A percentile compares a stretch with the other conserved stretches of the same genome.
These are phyloP conservation scores for Blastobotrys apis DNA, from an alignment of 1,139 yeast species.

Conservation along the genomic window DNA sequence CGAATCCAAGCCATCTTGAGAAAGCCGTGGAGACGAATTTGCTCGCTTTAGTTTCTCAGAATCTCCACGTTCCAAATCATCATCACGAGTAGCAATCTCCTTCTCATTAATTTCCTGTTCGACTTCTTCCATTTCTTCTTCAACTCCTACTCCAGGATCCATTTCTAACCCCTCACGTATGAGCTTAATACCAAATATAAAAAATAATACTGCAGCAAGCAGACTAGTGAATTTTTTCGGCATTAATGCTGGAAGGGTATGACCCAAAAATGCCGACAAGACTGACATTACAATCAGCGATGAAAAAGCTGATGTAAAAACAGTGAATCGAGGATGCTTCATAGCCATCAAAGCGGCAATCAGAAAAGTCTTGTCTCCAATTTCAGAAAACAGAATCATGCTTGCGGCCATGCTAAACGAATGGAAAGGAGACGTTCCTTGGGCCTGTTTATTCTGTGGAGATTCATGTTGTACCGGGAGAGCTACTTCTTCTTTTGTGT, in stretches of 20 bases:
- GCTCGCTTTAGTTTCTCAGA: slow-evolving; percentile 28
- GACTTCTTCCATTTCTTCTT: slow-evolving; percentile 93
- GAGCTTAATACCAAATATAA: slow-evolving; percentile 77
- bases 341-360: slow-evolving; percentile 98
- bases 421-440: slow-evolving; percentile 21
- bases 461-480: neutral
- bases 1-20: slow-evolving; percentile 32
- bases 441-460: neutral
- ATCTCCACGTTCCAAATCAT: slow-evolving; percentile 55
- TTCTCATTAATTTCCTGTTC: slow-evolving; percentile 82
- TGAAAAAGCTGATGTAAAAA: slow-evolving; percentile 81
- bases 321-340: slow-evolving; percentile 79
- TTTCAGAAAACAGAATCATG: slow-evolving; percentile 90
- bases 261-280: slow-evolving; percentile 86
- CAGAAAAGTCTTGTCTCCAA: slow-evolving; percentile 94
- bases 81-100: slow-evolving; percentile 50
- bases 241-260: slow-evolving; percentile 77
- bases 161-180: slow-evolving; percentile 76
- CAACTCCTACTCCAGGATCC: slow-evolving; percentile 81
- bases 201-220: slow-evolving; percentile 72
- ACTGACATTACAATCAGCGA: slow-evolving; percentile 89
- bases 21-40: slow-evolving; percentile 29
- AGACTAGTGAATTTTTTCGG: slow-evolving; percentile 78
- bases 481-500: slow-evolving; percentile 7
- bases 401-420: slow-evolving; percentile 37